Base-by-base conservation (phyloP, 2,329 filamentous ascomycete genomes). In the Sporothrix mexicana region DNA sequence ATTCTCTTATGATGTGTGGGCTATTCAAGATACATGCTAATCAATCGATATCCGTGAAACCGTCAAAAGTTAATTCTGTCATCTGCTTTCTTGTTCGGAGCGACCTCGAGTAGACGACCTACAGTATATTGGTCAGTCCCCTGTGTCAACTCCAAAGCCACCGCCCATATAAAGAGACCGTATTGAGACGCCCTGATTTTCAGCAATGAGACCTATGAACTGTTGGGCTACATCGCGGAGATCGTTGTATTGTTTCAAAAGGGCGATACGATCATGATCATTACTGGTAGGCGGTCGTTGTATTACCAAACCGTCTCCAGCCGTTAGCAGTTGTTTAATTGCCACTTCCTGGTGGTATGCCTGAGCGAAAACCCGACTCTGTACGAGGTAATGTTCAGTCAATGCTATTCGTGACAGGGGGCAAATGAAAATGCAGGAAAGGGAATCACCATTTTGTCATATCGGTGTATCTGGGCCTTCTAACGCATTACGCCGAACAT, bases 191-290 rank as follows among this genome's bases (percentile, higher is more conserved):
- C 79, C 78, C 0, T 77, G 75, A 30, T 81, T 80, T 49, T 83
- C 81, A 0, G 81, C 81, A 7, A 83, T 76, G 13, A 82, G 74
- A 3, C 81, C 81, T 57, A 83, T 82, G 25, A 83, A 75, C 73
- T 82, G 79, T 75, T 82, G 81, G 3, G 78, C 80, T 9, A 81
- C 77, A 41, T 83, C 81, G 55, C 81, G 82, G 57, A 81, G 76
- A 41, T 82, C 79, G 76, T 83, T 83, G 77, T 83, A 83, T 53
- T 80, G 76, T 45, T 78, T 77, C 17, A 83, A 76, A 1, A 77
- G 76, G 30, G 72, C 69, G 59, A 80, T 80, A 66, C 78, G 78
- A 1, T 74, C 70, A 13, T 77, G 71, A 23, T 68, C 69, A 20
- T 47, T 8, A 43, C 9, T 17, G 15, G 15, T 17, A 3, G n/a